These are phyloP conservation scores for Neopestalotiopsis sp. DNA, from an alignment of 2,329 filamentous ascomycete species.

Conservation along the genomic window DNA sequence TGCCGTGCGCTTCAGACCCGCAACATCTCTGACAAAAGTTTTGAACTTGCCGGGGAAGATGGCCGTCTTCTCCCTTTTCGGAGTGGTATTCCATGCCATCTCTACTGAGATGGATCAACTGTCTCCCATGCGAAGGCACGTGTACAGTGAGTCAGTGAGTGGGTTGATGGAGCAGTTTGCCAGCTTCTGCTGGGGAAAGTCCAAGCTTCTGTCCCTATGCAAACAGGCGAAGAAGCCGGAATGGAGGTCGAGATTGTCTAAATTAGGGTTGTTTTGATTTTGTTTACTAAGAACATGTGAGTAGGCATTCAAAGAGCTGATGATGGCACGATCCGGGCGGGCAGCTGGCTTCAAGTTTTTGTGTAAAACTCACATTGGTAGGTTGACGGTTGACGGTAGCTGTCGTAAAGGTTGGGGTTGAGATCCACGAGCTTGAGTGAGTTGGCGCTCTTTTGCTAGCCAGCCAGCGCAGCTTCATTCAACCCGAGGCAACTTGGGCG, in stretches of 20 bases:
- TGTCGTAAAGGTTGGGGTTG: not conserved
- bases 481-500: not conserved
- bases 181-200: not conserved
- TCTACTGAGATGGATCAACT: constrained; percentile 2
- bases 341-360: constrained; percentile 6
- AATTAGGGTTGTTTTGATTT: not conserved
- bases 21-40: constrained; percentile 33
- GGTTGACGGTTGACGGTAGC: not conserved
- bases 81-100: constrained; percentile 22
- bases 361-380: not conserved
- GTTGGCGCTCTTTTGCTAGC: not conserved
- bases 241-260: constrained; percentile 1
- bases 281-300: constrained; percentile 7
- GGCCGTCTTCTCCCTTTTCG: constrained; percentile 23
- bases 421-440: not conserved
- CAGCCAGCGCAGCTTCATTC: not conserved
- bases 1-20: constrained; percentile 24
- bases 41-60: constrained; percentile 30
- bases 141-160: not conserved
- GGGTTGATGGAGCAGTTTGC: not conserved
- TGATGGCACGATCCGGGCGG: not conserved
- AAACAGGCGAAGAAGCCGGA: not conserved
- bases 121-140: not conserved
- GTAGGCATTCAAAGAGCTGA: not conserved
- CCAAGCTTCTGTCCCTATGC: constrained; percentile 4